Percentiles rank a stretch among this genome's conserved stretches.
phyloP scores from a whole-genome alignment of 768 basidiomycete species.

The Albatrellus ellisii region DNA sequence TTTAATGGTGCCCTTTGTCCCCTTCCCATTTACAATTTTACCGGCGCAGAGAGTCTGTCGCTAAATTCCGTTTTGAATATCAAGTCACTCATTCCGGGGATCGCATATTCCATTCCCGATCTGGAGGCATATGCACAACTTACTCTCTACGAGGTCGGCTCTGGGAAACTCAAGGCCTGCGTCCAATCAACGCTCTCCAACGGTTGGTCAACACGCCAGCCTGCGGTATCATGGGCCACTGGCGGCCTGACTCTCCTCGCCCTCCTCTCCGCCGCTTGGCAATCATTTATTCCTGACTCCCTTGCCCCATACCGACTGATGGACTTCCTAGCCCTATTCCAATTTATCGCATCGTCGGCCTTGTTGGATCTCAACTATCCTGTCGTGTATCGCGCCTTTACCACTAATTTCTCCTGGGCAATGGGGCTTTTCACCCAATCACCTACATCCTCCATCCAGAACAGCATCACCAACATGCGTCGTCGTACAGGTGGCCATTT shows the following conservation, averaged over 20 bases:
- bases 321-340: slow-evolving; percentile 73
- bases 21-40: slow-evolving; percentile 74
- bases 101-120: slow-evolving; percentile 83
- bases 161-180: slow-evolving; percentile 72
- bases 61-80: slow-evolving; percentile 50
- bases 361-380: slow-evolving; percentile 85
- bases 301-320: slow-evolving; percentile 66
- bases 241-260: slow-evolving; percentile 53
- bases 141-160: slow-evolving; percentile 51
- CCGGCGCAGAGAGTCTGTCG: slow-evolving; percentile 59
- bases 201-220: slow-evolving; percentile 71
- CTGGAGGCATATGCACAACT: slow-evolving; percentile 83
- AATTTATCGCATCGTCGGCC: slow-evolving; percentile 68
- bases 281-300: slow-evolving; percentile 41
- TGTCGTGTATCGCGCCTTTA: slow-evolving; percentile 64
- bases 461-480: slow-evolving; percentile 73
- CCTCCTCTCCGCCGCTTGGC: slow-evolving; percentile 36
- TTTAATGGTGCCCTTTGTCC: slow-evolving; percentile 75
- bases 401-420: slow-evolving; percentile 84
- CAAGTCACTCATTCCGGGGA: slow-evolving; percentile 46
- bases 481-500: slow-evolving; percentile 69
- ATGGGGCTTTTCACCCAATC: slow-evolving; percentile 57
- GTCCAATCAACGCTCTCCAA: slow-evolving; percentile 88
- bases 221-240: slow-evolving; percentile 66
- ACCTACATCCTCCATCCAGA: slow-evolving; percentile 46